These are phyloP conservation scores for Rhododendron ovatum DNA, from an alignment of 148 eudicot species.

Conservation along the genomic window DNA sequence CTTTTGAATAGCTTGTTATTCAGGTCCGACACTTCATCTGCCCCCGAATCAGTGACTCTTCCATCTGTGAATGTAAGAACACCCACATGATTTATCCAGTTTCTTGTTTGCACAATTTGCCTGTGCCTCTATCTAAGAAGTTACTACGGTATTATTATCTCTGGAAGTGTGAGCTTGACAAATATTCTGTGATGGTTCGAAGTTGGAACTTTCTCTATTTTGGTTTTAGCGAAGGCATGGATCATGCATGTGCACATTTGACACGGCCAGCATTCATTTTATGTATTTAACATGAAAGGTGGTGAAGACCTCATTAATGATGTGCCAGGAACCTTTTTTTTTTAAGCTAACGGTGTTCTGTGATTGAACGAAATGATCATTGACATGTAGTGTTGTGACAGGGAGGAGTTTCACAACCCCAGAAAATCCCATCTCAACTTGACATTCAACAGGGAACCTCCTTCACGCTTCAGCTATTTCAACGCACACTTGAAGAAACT, in stretches of 20 bases:
- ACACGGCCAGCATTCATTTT: not conserved
- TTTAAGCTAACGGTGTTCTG: not conserved
- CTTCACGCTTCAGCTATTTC: conserved; percentile 86
- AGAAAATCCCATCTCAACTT: conserved; percentile 41
- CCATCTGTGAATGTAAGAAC: conserved; percentile 57
- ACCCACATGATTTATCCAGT: not conserved
- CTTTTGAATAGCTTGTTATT: conserved; percentile 59
- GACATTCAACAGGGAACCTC: conserved; percentile 71
- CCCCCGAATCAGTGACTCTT: conserved; percentile 40
- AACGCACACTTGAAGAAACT: conserved; percentile 88
- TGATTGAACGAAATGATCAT: not conserved
- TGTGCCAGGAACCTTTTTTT: not conserved
- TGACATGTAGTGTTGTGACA: conserved; percentile 22
- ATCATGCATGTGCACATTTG: not conserved
- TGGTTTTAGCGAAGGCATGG: not conserved
- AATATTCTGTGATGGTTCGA: not conserved
- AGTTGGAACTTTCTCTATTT: not conserved
- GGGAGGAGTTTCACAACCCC: conserved; percentile 52
- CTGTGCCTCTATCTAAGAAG: not conserved
- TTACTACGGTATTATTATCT: not conserved
- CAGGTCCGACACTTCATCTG: conserved; percentile 51
- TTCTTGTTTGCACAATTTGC: not conserved
- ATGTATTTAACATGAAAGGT: not conserved
- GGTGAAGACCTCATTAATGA: conserved; percentile 8
- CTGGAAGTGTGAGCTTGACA: not conserved